Conservation (phyloP, 495 filamentous ascomycete genomes). For the Lasiosphaeris hirsuta region DNA sequence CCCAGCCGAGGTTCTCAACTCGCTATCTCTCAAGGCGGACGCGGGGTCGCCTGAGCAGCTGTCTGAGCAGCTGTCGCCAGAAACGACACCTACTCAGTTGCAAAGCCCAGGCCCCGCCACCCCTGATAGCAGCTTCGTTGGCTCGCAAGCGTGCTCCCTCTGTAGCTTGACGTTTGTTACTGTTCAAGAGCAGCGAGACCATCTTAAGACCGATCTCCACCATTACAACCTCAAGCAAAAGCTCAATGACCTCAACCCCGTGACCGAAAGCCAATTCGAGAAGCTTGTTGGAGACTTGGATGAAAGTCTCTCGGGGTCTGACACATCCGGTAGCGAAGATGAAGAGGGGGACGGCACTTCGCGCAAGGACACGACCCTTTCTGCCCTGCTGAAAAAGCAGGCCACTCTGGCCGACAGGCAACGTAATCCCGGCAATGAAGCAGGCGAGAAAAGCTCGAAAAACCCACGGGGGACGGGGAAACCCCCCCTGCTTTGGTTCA, state of each 20-base stretch:
- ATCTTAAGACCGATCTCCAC: slow-evolving; percentile 89
- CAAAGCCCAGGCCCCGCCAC: slow-evolving; percentile 31
- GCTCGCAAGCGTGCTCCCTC: slow-evolving; percentile 75
- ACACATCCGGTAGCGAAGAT: slow-evolving; percentile 51
- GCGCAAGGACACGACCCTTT: slow-evolving; percentile 60
- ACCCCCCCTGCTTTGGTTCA: slow-evolving; percentile 82
- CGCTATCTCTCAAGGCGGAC: slow-evolving; percentile 58
- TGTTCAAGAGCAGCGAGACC: slow-evolving; percentile 77
- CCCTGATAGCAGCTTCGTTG: slow-evolving; percentile 41
- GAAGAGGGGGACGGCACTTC: slow-evolving; percentile 40
- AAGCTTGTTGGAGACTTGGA: slow-evolving; percentile 77
- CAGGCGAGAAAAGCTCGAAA: slow-evolving; percentile 40
- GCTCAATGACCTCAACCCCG: slow-evolving; percentile 61
- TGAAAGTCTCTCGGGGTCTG: slow-evolving; percentile 86
- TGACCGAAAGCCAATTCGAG: slow-evolving; percentile 78
- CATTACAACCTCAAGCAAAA: slow-evolving; percentile 92
- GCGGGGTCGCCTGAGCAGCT: slow-evolving; percentile 30
- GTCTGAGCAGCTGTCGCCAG: slow-evolving; percentile 25
- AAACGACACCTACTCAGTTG: slow-evolving; percentile 27
- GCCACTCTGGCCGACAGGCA: slow-evolving; percentile 58
- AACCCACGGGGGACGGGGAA: slow-evolving; percentile 58
- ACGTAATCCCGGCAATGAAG: slow-evolving; percentile 26
- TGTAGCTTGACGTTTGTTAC: slow-evolving; percentile 67
- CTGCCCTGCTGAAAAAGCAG: slow-evolving; percentile 76
- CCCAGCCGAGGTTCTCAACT: slow-evolving; percentile 69